Base-by-base conservation (phyloP, 371 early-diverging fungal genomes). In the Zychaea mexicana region DNA sequence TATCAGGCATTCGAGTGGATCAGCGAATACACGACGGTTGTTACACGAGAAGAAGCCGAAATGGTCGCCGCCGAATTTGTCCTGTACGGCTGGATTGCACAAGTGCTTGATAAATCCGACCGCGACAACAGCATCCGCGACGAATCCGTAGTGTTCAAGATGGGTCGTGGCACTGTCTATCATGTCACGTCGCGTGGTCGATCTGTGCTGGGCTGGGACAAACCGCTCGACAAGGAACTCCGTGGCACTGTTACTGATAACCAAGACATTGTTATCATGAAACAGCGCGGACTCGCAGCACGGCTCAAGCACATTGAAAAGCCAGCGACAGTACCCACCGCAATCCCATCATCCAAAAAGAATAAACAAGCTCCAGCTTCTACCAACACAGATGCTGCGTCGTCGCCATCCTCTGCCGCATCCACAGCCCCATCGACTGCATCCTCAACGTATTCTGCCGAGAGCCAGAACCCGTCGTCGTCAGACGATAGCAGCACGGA, bases 1-100 rank as follows among this genome's bases (percentile, higher is more conserved):
- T 68, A 71, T 31, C 79, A 78, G 21, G 73, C 76, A 38, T 73
- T 71, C 64, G 89, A 86, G 42, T 90, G 89, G 89, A 77, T 91
- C 31, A 70, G 83, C 55, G 85, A 84, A 47, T 79, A 85, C 57
- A 83, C 88, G 0, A 80, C 86, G 0, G 84, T 83, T 13, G 79
- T 89, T 19, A 78, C 83, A 36, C 73, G 72, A 17, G 82, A 85
- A 59, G 91, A 91, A 63, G 85, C 88, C 0, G 69, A 82, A 22
- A 58, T 71, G 15, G 72, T 90, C 27, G 85, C 84, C 3, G 68
- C 76, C n/a, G 79, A 82, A 60, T 85, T 89, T 74, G 67, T 89
- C 10, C 65, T 72, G 1, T 75, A 74, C 26, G 85, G 82, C 2
- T 88, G 89, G 79, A 83, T 91, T 49, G 70, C 69, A 33, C 83